Percentiles rank a stretch among this genome's conserved stretches.
phyloP scores from a whole-genome alignment of 2,329 filamentous ascomycete species.

The Sclerotinia glacialis region DNA sequence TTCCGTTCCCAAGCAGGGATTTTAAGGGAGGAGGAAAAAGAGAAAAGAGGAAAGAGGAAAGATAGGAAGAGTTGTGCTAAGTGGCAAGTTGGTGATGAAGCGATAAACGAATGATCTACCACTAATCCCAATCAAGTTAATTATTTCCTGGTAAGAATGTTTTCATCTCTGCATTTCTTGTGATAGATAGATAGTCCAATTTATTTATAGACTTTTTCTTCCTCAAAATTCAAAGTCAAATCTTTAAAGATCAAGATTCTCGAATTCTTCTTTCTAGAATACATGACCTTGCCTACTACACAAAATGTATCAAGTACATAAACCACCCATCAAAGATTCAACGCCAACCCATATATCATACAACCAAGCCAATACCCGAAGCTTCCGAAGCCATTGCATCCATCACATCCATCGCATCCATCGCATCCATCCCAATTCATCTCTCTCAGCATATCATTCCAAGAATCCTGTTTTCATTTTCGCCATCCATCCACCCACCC shows the following conservation, averaged over 20 bases:
- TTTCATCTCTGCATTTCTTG: background rate
- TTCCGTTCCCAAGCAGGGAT: background rate
- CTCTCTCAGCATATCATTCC: background rate
- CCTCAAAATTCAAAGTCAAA: background rate
- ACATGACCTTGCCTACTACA: background rate
- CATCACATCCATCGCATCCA: background rate
- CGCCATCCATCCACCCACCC: conserved; percentile 5
- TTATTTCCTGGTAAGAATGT: background rate
- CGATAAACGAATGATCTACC: background rate
- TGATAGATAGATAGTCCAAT: background rate
- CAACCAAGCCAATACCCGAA: background rate
- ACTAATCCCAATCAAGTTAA: background rate
- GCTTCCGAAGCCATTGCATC: background rate
- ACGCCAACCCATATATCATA: background rate
- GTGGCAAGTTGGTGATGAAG: too few relatives aligned
- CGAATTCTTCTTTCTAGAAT: background rate
- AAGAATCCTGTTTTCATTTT: conserved; percentile 1
- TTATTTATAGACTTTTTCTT: background rate
- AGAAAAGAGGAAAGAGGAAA: too few relatives aligned
- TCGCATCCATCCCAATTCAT: background rate
- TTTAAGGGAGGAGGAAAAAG: too few relatives aligned
- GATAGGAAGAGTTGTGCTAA: background rate
- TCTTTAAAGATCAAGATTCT: background rate
- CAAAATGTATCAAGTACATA: background rate
- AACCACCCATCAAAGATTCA: background rate